Evolutionary conservation across 192 early-diverging fungal genomes (phyloP).

Genomic region (Pilobolus umbonatus): DNA sequence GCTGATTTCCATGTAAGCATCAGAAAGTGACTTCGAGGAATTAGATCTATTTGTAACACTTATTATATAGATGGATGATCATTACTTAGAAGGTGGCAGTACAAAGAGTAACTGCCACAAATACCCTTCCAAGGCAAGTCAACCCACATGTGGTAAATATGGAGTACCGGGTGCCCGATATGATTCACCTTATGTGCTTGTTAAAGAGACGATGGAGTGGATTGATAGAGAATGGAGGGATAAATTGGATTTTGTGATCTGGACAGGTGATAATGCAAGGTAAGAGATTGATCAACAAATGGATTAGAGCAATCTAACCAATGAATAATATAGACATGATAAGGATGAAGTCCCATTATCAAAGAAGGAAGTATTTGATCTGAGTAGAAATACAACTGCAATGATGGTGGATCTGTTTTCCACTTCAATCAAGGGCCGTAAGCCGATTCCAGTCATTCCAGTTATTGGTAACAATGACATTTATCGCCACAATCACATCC

Average conservation of each 20-base stretch:
- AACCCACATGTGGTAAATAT: conserved; percentile 34
- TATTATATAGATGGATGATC: conserved; percentile 16
- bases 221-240: conserved; percentile 33
- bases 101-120: conserved; percentile 56
- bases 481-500: conserved; percentile 58
- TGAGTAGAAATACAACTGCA: neutral
- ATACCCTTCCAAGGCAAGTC: conserved; percentile 9
- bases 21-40: neutral
- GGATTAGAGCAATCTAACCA: neutral
- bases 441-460: conserved; percentile 35
- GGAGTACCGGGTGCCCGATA: conserved; percentile 53
- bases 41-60: neutral
- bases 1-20: conserved; percentile 57
- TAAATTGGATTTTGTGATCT: conserved; percentile 62
- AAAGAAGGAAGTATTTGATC: conserved; percentile 10
- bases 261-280: conserved; percentile 69
- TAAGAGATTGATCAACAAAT: conserved; percentile 4
- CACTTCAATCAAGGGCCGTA: neutral
- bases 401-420: conserved; percentile 13
- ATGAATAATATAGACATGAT: conserved; percentile 5
- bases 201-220: conserved; percentile 53
- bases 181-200: conserved; percentile 51
- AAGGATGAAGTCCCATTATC: conserved; percentile 3
- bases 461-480: conserved; percentile 66
- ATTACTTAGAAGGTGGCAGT: conserved; percentile 47